phyloP scores from a whole-genome alignment of 106 monocot species.

The Dendrobium nobile region DNA sequence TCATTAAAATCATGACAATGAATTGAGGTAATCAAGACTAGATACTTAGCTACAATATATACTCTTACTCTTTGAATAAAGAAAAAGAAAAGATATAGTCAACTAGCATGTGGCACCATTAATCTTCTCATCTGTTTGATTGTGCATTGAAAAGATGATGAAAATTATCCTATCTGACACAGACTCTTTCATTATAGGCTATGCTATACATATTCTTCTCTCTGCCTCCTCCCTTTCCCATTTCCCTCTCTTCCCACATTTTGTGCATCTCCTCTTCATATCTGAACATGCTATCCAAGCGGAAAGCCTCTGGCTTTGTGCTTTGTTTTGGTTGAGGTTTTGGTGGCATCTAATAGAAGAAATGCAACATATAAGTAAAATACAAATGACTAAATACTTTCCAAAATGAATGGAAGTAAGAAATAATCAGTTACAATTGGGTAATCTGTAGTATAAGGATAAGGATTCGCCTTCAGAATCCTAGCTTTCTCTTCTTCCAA shows the following conservation, averaged over 20 bases:
- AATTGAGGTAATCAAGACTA: no score
- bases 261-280: constrained; percentile 74
- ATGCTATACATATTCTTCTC: constrained; percentile 64
- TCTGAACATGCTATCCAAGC: constrained; percentile 65
- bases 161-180: background rate
- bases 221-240: constrained; percentile 64
- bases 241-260: constrained; percentile 48
- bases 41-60: no score
- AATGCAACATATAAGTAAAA: background rate
- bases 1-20: no score
- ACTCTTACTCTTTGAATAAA: no score
- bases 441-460: constrained; percentile 90
- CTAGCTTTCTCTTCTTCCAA: constrained; percentile 69
- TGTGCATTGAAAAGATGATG: background rate
- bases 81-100: no score
- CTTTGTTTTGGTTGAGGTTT: constrained; percentile 74
- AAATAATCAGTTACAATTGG: constrained; percentile 50
- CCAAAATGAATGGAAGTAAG: background rate
- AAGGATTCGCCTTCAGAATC: constrained; percentile 68
- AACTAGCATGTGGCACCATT: constrained; percentile 82
- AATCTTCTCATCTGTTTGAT: constrained; percentile 79
- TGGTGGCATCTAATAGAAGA: constrained; percentile 50
- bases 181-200: constrained; percentile 58
- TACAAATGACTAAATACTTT: background rate
- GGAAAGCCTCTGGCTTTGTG: constrained; percentile 77